Percentiles rank a stretch among this genome's conserved stretches.
phyloP scores from a whole-genome alignment of 345 rosid species.

The Populus deltoides region DNA sequence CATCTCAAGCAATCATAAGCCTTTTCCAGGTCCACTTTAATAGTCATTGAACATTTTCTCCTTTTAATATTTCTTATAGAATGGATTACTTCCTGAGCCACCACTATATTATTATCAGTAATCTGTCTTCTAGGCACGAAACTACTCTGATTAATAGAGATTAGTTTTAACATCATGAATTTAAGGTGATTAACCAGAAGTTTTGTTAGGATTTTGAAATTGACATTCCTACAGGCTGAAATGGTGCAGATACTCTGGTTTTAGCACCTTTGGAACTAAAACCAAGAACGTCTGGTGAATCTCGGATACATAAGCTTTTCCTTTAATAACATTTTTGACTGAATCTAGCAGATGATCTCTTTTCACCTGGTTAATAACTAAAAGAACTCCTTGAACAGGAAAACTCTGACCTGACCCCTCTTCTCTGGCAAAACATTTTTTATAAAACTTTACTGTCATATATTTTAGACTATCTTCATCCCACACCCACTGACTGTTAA shows the following conservation, averaged over 20 bases:
- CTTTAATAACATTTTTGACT: no score
- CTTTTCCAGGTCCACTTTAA: neutral
- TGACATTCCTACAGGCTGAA: neutral
- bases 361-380: no score
- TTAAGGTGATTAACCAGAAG: neutral
- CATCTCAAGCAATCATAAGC: neutral
- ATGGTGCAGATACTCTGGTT: neutral
- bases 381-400: no score
- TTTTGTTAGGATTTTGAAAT: neutral
- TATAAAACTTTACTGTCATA: no score
- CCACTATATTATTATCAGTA: neutral
- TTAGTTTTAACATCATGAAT: no score
- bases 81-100: neutral
- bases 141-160: neutral
- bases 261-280: neutral
- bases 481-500: no score
- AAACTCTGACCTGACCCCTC: no score
- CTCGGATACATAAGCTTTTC: no score
- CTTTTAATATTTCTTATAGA: neutral
- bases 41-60: neutral
- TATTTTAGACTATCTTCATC: no score
- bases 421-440: no score
- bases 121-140: neutral
- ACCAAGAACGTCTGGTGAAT: neutral
- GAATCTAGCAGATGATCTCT: no score